Percentiles rank a stretch among this genome's conserved stretches.
phyloP scores from a whole-genome alignment of 331 rosid genomes.

The Telfairia occidentalis region DNA sequence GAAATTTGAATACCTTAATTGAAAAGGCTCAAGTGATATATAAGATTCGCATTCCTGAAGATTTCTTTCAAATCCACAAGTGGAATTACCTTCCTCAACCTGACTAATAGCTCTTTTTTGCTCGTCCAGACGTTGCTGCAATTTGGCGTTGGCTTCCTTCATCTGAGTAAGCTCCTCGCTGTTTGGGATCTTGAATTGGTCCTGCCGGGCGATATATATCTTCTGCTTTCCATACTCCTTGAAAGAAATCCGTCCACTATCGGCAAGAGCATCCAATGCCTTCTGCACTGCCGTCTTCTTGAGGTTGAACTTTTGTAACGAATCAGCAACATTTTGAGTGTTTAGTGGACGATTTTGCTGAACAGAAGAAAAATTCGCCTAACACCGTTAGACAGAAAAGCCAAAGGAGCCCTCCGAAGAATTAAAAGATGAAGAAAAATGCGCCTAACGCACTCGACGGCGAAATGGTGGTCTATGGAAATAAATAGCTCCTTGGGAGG shows the following conservation, averaged over 20 bases:
- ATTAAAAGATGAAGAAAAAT: neutral
- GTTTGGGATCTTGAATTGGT: slow-evolving; percentile 62
- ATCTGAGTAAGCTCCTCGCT: slow-evolving; percentile 68
- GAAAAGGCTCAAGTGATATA: neutral
- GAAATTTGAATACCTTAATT: neutral
- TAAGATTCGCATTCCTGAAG: too few species aligned
- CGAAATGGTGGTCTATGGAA: neutral
- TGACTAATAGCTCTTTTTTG: slow-evolving; percentile 39
- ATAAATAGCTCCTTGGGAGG: neutral
- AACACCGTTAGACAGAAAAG: neutral
- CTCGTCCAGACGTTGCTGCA: slow-evolving; percentile 45
- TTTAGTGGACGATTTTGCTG: slow-evolving; percentile 92
- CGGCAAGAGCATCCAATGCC: slow-evolving; percentile 69
- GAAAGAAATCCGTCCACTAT: slow-evolving; percentile 53
- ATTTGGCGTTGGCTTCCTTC: slow-evolving; percentile 63
- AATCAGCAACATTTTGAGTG: slow-evolving; percentile 74
- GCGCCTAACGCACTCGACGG: neutral
- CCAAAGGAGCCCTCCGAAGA: neutral
- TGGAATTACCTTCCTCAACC: slow-evolving; percentile 64
- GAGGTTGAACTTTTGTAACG: slow-evolving; percentile 75
- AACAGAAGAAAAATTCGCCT: neutral
- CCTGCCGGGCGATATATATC: slow-evolving; percentile 87
- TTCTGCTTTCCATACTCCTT: slow-evolving; percentile 98
- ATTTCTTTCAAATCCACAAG: neutral
- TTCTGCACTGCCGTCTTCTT: slow-evolving; percentile 75